Conservation (phyloP, 2,329 filamentous ascomycete species). For the Penicillium sclerotigenum region DNA sequence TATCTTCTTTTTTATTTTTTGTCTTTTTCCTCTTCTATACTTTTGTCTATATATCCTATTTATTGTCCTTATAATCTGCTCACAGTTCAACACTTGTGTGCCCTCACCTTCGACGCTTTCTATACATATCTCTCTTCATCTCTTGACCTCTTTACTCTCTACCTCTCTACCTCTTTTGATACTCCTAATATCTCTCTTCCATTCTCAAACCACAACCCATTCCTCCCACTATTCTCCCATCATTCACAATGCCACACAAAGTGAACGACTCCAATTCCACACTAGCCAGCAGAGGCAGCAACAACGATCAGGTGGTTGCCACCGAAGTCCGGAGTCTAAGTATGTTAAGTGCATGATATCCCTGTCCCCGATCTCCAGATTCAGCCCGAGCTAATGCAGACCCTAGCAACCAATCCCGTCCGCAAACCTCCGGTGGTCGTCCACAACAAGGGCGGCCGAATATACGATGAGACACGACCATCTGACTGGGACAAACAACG, state of each 20-base stretch:
- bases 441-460: conserved; percentile 37
- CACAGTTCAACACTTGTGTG: conserved; percentile 26
- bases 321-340: conserved; percentile 33
- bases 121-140: conserved; percentile 3
- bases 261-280: conserved; percentile 38
- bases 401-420: conserved; percentile 27
- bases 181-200: not conserved
- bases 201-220: not conserved
- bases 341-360: conserved; percentile 19
- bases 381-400: conserved; percentile 23
- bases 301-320: conserved; percentile 29
- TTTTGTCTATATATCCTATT: conserved; percentile 3
- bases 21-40: no score
- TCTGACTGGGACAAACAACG: conserved; percentile 41
- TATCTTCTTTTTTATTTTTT: conserved; percentile 3
- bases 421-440: conserved; percentile 35
- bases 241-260: conserved; percentile 34
- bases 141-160: not conserved
- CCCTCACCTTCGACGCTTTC: conserved; percentile 7
- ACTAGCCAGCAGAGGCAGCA: conserved; percentile 33
- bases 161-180: not conserved
- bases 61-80: conserved; percentile 12
- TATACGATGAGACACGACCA: conserved; percentile 37
- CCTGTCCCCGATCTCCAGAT: conserved; percentile 24
- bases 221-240: not conserved